Percentiles rank a stretch among this genome's conserved stretches.
Evolutionary conservation across 306 rosid species (phyloP).

Genomic region (Cicer arietinum): DNA sequence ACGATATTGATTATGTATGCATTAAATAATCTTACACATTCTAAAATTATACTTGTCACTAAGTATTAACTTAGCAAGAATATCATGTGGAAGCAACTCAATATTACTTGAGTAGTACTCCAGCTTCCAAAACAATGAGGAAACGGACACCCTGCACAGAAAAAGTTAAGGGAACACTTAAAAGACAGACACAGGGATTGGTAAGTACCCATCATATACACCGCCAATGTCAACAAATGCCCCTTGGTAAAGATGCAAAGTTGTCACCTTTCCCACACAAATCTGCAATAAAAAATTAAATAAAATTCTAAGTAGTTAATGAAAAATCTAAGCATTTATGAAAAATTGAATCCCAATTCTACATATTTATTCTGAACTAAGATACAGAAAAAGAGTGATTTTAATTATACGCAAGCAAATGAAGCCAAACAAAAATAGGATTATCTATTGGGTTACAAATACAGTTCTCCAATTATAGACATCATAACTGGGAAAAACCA

Average conservation of each 20-base stretch:
- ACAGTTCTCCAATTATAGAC: constrained; percentile 20
- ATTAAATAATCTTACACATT: constrained; percentile 28
- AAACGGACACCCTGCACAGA: constrained; percentile 36
- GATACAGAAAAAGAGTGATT: constrained; percentile 3
- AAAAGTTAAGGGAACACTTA: constrained; percentile 21
- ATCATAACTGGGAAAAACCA: background rate
- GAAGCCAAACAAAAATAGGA: constrained; percentile 29
- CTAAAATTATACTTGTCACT: background rate
- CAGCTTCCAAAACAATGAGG: constrained; percentile 36
- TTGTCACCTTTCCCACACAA: constrained; percentile 83
- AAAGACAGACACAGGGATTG: constrained; percentile 23
- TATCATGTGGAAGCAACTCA: constrained; percentile 32
- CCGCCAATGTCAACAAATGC: constrained; percentile 99
- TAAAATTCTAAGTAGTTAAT: background rate
- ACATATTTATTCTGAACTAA: constrained; percentile 4
- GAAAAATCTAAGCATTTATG: constrained; percentile 10
- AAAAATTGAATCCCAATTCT: constrained; percentile 16
- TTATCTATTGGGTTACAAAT: constrained; percentile 22
- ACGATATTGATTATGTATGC: constrained; percentile 14
- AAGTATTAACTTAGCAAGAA: constrained; percentile 25
- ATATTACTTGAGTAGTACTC: constrained; percentile 20
- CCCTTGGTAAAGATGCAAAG: constrained; percentile 93
- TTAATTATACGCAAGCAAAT: constrained; percentile 29
- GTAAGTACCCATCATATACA: constrained; percentile 83
- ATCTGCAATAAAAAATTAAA: constrained; percentile 56